phyloP scores from a whole-genome alignment of 106 monocot genomes.

The Allium fistulosum region DNA sequence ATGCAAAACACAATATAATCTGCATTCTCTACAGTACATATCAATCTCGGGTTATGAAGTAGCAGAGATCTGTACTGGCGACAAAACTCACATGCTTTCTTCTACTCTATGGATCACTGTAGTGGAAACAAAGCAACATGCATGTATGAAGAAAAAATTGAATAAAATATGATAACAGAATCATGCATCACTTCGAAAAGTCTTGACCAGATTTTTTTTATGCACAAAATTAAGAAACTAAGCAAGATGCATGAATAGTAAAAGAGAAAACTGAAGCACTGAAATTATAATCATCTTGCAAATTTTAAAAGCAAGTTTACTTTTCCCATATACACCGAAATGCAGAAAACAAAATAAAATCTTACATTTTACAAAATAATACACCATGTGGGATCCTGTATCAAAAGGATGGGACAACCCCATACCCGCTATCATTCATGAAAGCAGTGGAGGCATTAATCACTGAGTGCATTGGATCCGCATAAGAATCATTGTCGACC shows the following conservation, averaged over 20 bases:
- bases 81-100: too few relatives aligned
- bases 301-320: not conserved
- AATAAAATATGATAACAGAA: too few relatives aligned
- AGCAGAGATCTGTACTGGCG: too few relatives aligned
- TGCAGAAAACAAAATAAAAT: not conserved
- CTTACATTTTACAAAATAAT: not conserved
- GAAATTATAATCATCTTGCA: not conserved
- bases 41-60: too few relatives aligned
- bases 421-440: slow-evolving; percentile 28
- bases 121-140: too few relatives aligned
- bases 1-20: too few relatives aligned
- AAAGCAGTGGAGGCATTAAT: slow-evolving; percentile 21
- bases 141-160: too few relatives aligned
- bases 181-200: too few relatives aligned
- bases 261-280: not conserved
- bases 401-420: slow-evolving; percentile 36
- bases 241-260: not conserved
- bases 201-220: too few relatives aligned
- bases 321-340: not conserved
- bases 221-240: too few relatives aligned
- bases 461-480: not conserved
- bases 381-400: not conserved
- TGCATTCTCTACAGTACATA: too few relatives aligned
- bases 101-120: too few relatives aligned
- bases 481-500: slow-evolving; percentile 27